Conservation (phyloP, 352 stramenopile genomes). For the Globisporangium echinulatum region DNA sequence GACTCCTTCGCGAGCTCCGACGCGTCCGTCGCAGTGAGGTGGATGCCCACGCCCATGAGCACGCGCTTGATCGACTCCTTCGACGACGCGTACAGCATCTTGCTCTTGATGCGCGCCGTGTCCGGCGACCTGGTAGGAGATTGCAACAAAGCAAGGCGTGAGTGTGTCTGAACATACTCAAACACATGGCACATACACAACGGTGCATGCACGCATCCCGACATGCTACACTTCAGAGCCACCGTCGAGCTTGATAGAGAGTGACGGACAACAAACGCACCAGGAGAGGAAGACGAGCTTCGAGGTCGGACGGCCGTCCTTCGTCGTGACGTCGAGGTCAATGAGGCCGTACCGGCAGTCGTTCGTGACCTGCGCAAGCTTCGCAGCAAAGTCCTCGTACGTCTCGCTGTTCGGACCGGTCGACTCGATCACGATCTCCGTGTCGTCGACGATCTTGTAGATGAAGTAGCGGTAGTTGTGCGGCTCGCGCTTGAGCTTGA, state of each 20-base stretch:
- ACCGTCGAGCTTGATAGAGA: not conserved
- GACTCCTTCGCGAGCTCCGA: constrained; percentile 80
- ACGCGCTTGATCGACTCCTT: constrained; percentile 94
- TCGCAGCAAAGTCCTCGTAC: constrained; percentile 86
- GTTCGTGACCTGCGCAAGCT: constrained; percentile 64
- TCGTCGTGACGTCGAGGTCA: constrained; percentile 86
- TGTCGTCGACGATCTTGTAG: constrained; percentile 93
- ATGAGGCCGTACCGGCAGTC: constrained; percentile 88
- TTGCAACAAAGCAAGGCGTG: constrained; percentile 1
- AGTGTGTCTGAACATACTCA: not conserved
- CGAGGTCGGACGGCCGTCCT: constrained; percentile 83
- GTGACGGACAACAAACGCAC: constrained; percentile 22
- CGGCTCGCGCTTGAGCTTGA: constrained; percentile 92
- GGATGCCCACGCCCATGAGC: constrained; percentile 92
- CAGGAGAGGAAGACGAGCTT: constrained; percentile 92
- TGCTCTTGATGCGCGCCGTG: constrained; percentile 88
- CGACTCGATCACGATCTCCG: constrained; percentile 91
- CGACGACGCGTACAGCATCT: constrained; percentile 94
- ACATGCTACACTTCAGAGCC: not conserved
- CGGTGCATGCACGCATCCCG: not conserved
- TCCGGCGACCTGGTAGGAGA: constrained; percentile 78
- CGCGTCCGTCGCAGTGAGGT: constrained; percentile 92
- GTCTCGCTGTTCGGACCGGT: constrained; percentile 65
- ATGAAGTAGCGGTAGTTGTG: constrained; percentile 94
- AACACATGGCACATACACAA: not conserved